Evolutionary conservation across 2,329 filamentous ascomycete species (phyloP), one percentile per base, ranked within the genome.

Genomic region (Karstenula rhodostoma): DNA sequence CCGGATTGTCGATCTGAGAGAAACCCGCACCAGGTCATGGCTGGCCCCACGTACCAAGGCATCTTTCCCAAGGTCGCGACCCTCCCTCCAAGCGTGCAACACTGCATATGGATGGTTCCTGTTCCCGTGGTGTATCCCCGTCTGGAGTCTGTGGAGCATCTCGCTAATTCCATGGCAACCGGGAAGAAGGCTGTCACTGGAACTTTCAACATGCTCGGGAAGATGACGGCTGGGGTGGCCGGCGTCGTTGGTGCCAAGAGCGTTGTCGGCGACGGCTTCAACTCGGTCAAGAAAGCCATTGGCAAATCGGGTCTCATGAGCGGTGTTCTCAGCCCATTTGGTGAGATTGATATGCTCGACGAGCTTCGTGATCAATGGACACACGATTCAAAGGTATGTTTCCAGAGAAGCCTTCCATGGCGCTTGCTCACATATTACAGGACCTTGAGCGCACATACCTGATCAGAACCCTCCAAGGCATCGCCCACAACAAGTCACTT

Each of bases 321-420:
- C 63, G 91, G 93, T 59, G 93, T 98, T 42, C 83, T 99, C 51
- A 97, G 93, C 80, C 94, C 96, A 37, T 99, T 99, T 77, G 95
- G 95, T 57, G 95, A 98, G 67, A 90, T 99, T 62, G 95, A 97
- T 72, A 87, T 98, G 53, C 88, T 95, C 56, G 95, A 99, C 79
- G 95, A 98, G 74, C 82, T 98, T 60, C 90, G 94, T 74, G 95
- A 99, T 77, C 90, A 96, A 84, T 99, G 95, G 95, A 99, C 95
- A 23, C 95, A 99, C 73, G 94, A 98, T 54, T 94, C 91, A 55
- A 99, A 98, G 83, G 87, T 88, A 77, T 61, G 70, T n/a, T 8
- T 9, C 10, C 19, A 23, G 35, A 13, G 2, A n/a, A 25, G 32
- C 8, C 13, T 10, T 37, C 32, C 19, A 42, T 33, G 51, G 57